Base-by-base conservation (phyloP, 257 asterid species). In the Plantago elongata region DNA sequence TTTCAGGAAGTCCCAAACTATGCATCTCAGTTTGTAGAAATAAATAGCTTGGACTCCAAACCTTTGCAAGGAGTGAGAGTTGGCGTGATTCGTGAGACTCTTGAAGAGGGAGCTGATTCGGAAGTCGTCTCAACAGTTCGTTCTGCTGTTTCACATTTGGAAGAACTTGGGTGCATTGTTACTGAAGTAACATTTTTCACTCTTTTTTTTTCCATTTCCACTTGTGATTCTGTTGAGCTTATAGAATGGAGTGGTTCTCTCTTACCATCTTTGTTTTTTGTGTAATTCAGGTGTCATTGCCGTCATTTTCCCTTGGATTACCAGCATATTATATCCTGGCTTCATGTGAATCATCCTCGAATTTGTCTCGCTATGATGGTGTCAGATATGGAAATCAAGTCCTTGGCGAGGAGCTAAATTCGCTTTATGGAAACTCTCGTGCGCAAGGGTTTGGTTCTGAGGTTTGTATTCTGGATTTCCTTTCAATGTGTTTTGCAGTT, bases 311-410 rank as follows among this genome's bases (percentile, higher is more conserved):
- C 71, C 87, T 93, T 77, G 97, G 99, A 64, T 79, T 93, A 67
- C 96, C 99, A 5, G 99, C 99, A 57, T 93, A 93, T 75, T 93
- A 93, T 67, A 79, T 89, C 66, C 96, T 93, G 69, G 99, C 99
- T 72, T 81, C 88, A 1, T 93, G 92, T 14, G 97, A 93, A 78
- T 81, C 99, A 52, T 93, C 99, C 51, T 93, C 97, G 14, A 93
- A 93, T 78, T 83, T 93, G 85, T 83, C 99, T 67, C 99, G 99
- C 58, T 89, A 93, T 51, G 97, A 93, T 69, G 97, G 96, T 64
- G 73, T 93, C 72, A 89, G 99, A 77, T 93, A 79, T 77, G 97
- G 99, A 63, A 89, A 82, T 66, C 99, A 89, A 76, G 79, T 75
- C 29, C 63, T 62, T 72, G 94, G 83, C 9, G 94, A 93, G 45